A percentile compares a stretch with the other conserved stretches of the same genome.
Evolutionary conservation across 495 filamentous ascomycete species (phyloP).

Genomic region (Trichoderma virens): DNA sequence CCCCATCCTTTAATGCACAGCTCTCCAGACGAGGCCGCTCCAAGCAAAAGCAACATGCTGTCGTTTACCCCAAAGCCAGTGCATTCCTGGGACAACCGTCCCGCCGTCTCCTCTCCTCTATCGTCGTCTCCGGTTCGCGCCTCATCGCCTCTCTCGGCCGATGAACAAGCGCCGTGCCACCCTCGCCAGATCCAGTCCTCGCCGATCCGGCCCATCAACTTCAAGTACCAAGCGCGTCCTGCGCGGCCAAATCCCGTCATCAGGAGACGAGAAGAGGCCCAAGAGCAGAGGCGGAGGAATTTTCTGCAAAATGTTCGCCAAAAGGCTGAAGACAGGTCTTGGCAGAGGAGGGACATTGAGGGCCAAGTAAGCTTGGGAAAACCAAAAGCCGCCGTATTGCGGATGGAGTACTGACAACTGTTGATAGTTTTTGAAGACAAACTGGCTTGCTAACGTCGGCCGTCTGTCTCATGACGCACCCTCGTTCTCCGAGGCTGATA

Average conservation of each 20-base stretch:
- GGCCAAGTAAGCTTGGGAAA: constrained; percentile 1
- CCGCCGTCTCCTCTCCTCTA: constrained; percentile 25
- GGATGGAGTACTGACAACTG: neutral
- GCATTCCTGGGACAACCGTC: constrained; percentile 23
- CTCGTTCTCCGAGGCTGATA: constrained; percentile 5
- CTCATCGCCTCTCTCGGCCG: constrained; percentile 22
- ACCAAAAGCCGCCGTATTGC: neutral
- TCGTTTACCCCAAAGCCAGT: constrained; percentile 22
- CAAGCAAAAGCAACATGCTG: constrained; percentile 22
- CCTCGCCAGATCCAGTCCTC: constrained; percentile 27
- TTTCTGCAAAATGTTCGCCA: constrained; percentile 76
- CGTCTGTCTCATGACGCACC: neutral
- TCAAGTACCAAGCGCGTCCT: constrained; percentile 24
- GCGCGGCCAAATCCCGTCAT: constrained; percentile 33
- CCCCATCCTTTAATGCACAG: no score
- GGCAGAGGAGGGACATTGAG: constrained; percentile 60
- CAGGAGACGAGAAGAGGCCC: constrained; percentile 33
- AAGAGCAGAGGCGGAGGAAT: constrained; percentile 49
- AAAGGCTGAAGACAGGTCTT: constrained; percentile 56
- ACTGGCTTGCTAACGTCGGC: neutral
- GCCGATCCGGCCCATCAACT: constrained; percentile 23
- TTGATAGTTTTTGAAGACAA: constrained; percentile 4
- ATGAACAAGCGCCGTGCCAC: constrained; percentile 20
- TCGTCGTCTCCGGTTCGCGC: constrained; percentile 26
- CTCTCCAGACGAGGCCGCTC: neutral